These are phyloP conservation scores for Fonsecaea pedrosoi DNA, from an alignment of 2,329 filamentous ascomycete species.

Conservation along the genomic window DNA sequence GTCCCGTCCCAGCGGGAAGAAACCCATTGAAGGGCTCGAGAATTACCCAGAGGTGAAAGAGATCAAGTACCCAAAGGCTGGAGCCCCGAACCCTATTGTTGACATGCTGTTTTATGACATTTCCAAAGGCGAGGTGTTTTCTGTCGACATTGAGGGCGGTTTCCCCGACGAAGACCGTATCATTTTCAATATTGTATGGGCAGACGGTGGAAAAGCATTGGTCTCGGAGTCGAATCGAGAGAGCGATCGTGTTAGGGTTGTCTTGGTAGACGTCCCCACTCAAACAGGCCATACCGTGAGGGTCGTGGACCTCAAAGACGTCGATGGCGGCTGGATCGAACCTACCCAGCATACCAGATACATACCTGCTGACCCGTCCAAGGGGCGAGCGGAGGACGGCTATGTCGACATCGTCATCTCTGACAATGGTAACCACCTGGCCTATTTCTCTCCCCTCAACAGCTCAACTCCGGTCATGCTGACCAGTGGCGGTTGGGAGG, in stretches of 20 bases:
- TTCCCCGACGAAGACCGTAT: constrained; percentile 83
- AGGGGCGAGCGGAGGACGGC: constrained; percentile 79
- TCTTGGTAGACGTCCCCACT: constrained; percentile 78
- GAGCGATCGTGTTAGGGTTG: constrained; percentile 86
- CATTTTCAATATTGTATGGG: constrained; percentile 94
- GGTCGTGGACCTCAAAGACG: constrained; percentile 75
- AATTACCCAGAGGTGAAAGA: constrained; percentile 86
- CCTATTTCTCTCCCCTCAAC: constrained; percentile 89
- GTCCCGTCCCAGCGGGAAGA: constrained; percentile 77
- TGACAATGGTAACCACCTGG: constrained; percentile 86
- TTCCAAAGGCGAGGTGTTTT: constrained; percentile 75
- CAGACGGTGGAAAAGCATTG: constrained; percentile 76
- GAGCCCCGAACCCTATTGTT: constrained; percentile 89
- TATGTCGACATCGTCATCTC: constrained; percentile 92
- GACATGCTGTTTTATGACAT: constrained; percentile 89
- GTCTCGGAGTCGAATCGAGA: constrained; percentile 94
- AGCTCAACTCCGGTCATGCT: constrained; percentile 81
- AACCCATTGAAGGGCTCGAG: constrained; percentile 74
- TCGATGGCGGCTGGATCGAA: constrained; percentile 99
- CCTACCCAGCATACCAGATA: constrained; percentile 85
- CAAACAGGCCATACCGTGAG: constrained; percentile 80
- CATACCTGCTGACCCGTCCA: constrained; percentile 80
- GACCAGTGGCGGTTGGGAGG: constrained; percentile 90
- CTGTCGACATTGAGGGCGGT: constrained; percentile 75
- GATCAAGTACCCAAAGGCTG: constrained; percentile 98